phyloP scores from a whole-genome alignment of 345 rosid genomes.

The Lagerstroemia speciosa region DNA sequence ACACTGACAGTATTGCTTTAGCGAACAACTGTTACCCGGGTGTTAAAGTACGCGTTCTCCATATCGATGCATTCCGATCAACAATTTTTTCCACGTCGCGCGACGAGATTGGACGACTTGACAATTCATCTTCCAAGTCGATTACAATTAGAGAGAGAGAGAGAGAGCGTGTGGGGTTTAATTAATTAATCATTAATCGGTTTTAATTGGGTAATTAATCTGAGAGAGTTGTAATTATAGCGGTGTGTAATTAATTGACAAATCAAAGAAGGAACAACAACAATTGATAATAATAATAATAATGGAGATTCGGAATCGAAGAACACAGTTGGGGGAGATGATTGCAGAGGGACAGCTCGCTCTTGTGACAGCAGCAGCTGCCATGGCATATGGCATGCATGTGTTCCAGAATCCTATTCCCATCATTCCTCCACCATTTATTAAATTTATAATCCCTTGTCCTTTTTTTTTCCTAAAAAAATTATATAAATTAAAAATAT shows the following conservation, averaged over 20 bases:
- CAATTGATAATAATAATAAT: not conserved
- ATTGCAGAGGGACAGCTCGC: not conserved
- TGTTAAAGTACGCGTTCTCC: too few species aligned
- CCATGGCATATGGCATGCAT: slow-evolving; percentile 5
- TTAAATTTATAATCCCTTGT: not conserved
- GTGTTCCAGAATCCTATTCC: slow-evolving; percentile 6
- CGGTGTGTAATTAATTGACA: not conserved
- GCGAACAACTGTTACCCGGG: too few species aligned
- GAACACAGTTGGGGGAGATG: slow-evolving; percentile 2
- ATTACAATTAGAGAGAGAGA: not conserved
- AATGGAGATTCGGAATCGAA: not conserved
- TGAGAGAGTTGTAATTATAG: not conserved
- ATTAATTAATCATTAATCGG: not conserved
- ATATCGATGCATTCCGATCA: too few species aligned
- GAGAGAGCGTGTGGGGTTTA: not conserved
- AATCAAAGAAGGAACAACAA: not conserved
- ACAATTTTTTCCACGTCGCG: too few species aligned
- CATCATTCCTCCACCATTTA: slow-evolving; percentile 5
- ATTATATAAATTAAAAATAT: not conserved
- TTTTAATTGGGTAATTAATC: not conserved
- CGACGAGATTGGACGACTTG: too few species aligned
- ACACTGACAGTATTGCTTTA: too few species aligned
- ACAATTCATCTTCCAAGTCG: too few species aligned
- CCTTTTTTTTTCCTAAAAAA: not conserved
- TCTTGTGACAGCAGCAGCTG: not conserved